These are phyloP conservation scores for Zangia roseola DNA, from an alignment of 768 basidiomycete genomes.

Conservation along the genomic window DNA sequence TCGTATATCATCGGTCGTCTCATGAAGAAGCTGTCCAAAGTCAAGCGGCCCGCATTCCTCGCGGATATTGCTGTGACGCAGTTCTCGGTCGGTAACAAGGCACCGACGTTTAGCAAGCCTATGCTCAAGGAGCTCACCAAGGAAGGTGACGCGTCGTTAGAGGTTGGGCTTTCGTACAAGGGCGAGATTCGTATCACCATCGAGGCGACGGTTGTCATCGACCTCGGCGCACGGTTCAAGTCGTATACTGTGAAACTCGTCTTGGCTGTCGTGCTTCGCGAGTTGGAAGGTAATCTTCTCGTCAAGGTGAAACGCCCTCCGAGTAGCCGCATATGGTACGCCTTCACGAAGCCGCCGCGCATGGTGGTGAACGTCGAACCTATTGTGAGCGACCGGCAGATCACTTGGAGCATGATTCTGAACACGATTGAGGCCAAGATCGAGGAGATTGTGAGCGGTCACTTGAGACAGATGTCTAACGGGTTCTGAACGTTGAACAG, in stretches of 20 bases:
- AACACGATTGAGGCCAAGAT: slow-evolving; percentile 86
- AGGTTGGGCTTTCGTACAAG: slow-evolving; percentile 80
- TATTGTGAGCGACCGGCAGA: slow-evolving; percentile 90
- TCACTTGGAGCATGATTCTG: slow-evolving; percentile 91
- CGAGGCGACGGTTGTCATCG: slow-evolving; percentile 86
- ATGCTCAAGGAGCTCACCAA: slow-evolving; percentile 97
- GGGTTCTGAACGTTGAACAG: slow-evolving; percentile 77
- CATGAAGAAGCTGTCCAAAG: slow-evolving; percentile 92
- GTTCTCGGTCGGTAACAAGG: slow-evolving; percentile 80
- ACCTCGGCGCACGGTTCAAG: slow-evolving; percentile 80
- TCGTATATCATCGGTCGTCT: slow-evolving; percentile 80
- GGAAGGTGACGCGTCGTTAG: slow-evolving; percentile 90
- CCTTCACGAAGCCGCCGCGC: slow-evolving; percentile 85
- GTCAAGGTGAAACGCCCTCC: slow-evolving; percentile 93
- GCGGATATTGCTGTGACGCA: slow-evolving; percentile 84
- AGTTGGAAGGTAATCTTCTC: slow-evolving; percentile 87
- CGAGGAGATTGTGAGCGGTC: slow-evolving; percentile 73
- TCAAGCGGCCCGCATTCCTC: slow-evolving; percentile 86
- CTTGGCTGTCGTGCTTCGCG: slow-evolving; percentile 83
- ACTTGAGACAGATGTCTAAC: neutral
- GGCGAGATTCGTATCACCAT: slow-evolving; percentile 89
- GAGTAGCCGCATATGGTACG: slow-evolving; percentile 90
- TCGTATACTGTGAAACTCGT: slow-evolving; percentile 88
- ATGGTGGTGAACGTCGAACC: slow-evolving; percentile 91
- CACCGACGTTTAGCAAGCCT: slow-evolving; percentile 90